A percentile compares a stretch with the other conserved stretches of the same genome.
These are phyloP conservation scores for Ascobolus immersus DNA, from an alignment of 495 filamentous ascomycete species.

Conservation along the genomic window DNA sequence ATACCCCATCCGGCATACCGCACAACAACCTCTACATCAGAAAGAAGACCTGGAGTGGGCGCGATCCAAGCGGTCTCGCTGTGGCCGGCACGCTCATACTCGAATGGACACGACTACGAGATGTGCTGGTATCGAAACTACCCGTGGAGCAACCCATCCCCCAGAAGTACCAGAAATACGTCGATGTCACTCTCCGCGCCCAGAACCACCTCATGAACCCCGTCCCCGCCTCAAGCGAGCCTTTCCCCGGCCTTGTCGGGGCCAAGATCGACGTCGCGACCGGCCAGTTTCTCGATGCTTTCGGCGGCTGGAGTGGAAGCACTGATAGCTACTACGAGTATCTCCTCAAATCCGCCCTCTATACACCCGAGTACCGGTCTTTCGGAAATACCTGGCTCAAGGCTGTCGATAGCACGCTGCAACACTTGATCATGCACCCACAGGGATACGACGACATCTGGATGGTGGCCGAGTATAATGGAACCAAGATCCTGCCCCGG, in stretches of 20 bases:
- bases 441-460: slow-evolving; percentile 50
- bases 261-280: slow-evolving; percentile 35
- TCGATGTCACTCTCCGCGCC: slow-evolving; percentile 35
- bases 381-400: slow-evolving; percentile 32
- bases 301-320: slow-evolving; percentile 58
- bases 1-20: slow-evolving; percentile 51
- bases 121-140: no score
- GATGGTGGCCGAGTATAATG: slow-evolving; percentile 32
- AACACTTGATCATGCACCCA: slow-evolving; percentile 44
- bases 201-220: slow-evolving; percentile 50
- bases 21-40: slow-evolving; percentile 43
- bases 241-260: slow-evolving; percentile 57
- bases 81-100: slow-evolving; percentile 50
- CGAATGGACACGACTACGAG: slow-evolving; percentile 66
- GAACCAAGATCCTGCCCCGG: slow-evolving; percentile 24
- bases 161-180: slow-evolving; percentile 41
- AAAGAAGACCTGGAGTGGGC: slow-evolving; percentile 21
- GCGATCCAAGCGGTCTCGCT: slow-evolving; percentile 37
- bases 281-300: slow-evolving; percentile 39
- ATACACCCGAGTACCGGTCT: slow-evolving; percentile 27
- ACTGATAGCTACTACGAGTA: slow-evolving; percentile 80
- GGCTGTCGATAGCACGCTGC: slow-evolving; percentile 53
- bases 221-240: slow-evolving; percentile 32
- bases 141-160: no score
- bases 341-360: slow-evolving; percentile 79